Percentiles rank a stretch among this genome's conserved stretches.
Conservation (phyloP, 306 rosid genomes). For the Vigna radiata region DNA sequence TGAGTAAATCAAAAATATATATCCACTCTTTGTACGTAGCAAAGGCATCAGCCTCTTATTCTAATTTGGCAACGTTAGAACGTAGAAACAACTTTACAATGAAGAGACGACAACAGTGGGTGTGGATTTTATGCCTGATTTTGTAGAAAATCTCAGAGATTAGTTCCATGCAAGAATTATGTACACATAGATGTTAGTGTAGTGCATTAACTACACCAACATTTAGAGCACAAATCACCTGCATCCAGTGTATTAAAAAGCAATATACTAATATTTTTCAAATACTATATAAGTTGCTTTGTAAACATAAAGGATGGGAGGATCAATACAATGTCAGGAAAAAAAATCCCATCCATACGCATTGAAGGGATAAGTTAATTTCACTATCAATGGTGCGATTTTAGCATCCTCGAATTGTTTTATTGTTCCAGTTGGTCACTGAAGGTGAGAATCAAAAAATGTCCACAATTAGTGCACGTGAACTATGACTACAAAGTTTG, state of each 20-base stretch:
- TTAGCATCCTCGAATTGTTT: slow-evolving; percentile 22
- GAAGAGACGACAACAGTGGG: background rate
- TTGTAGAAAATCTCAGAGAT: background rate
- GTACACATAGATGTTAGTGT: background rate
- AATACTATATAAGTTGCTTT: no score
- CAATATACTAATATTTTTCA: no score
- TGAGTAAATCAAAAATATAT: no score
- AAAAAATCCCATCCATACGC: no score
- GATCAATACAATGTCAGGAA: no score
- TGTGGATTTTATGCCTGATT: background rate
- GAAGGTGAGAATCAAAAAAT: slow-evolving; percentile 32
- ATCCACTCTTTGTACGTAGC: no score
- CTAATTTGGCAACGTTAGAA: background rate
- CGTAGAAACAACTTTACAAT: background rate
- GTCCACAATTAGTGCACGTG: slow-evolving; percentile 52
- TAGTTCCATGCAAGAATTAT: slow-evolving; percentile 5
- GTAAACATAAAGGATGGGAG: no score
- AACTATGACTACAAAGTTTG: slow-evolving; percentile 40
- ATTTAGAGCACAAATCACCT: no score
- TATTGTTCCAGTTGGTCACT: background rate
- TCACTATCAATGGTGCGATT: background rate
- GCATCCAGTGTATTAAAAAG: no score
- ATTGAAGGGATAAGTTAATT: no score
- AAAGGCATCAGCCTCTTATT: no score
- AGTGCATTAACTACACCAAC: no score